Evolutionary conservation across 2,329 filamentous ascomycete genomes (phyloP), one percentile per base, ranked within the genome.

Genomic region (Coniella lustricola): DNA sequence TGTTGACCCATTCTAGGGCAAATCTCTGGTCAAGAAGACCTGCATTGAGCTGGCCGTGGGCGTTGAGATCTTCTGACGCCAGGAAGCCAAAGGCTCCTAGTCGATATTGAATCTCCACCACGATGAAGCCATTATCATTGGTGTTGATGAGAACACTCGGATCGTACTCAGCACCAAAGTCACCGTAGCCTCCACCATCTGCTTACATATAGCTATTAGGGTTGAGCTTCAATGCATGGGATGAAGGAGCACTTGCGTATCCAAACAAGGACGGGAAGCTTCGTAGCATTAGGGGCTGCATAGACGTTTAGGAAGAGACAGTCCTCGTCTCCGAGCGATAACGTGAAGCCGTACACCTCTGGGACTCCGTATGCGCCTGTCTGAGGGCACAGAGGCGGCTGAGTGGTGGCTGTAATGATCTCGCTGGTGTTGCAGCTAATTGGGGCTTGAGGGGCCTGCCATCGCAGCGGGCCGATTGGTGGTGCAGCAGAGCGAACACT

Each of bases 1-100:
- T 58, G 46, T 75, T 69, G 3, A 81, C 68, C 79, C 79, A 83
- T 55, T 79, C 65, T 7, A 83, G 46, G 12, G 46, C 46, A 21
- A 34, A 32, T 18, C 39, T n/a, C n/a, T 49, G 46, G 67, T 72
- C 56, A 57, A 71, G 51, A 54, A 63, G 43, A 59, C 65, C 54
- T 64, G 67, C 49, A 62, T 73, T 54, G 49, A 58, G 21, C 52
- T 72, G 18, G 7, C 59, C 59, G 3, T 51, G 38, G 16, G 34
- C 51, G 34, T 59, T 55, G 29, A 61, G 49, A 9, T 60, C 58
- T 4, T 51, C 46, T 4, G 59, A 59, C 34, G 67, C 67, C 1
- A 76, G 60, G 44, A 67, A 76, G 0, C 73, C 73, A 50, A 67
- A 74, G 0, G 71, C 70, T 13, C 71, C 72, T 3, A 73, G 57